Percentiles rank a stretch among this genome's conserved stretches.
Evolutionary conservation across 1,284 basidiomycete genomes (phyloP).

Genomic region (Irpex sp.): DNA sequence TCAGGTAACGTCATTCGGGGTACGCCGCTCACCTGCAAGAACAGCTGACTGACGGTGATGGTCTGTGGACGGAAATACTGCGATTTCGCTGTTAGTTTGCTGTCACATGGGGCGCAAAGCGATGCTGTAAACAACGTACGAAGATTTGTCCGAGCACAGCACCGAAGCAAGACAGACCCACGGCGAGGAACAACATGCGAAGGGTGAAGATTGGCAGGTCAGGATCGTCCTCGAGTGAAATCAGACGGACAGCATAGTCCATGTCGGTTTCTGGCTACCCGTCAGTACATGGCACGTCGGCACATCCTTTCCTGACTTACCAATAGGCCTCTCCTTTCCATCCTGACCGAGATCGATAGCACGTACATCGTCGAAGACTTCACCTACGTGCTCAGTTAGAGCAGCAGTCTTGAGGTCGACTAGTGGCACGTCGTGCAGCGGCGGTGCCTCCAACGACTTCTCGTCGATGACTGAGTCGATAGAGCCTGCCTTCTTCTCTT

Average conservation of each 20-base stretch:
- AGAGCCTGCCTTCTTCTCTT: slow-evolving; percentile 10
- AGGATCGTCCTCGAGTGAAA: slow-evolving; percentile 59
- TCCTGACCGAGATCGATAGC: slow-evolving; percentile 34
- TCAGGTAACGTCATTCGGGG: neutral
- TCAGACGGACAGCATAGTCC: slow-evolving; percentile 45
- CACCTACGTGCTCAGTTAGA: slow-evolving; percentile 15
- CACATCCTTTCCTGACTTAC: slow-evolving; percentile 16
- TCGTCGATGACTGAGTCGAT: slow-evolving; percentile 14
- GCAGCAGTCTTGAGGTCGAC: slow-evolving; percentile 16
- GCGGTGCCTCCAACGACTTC: slow-evolving; percentile 7
- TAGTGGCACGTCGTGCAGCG: slow-evolving; percentile 4
- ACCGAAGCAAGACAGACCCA: slow-evolving; percentile 50
- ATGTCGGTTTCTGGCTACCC: slow-evolving; percentile 36
- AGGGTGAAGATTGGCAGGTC: slow-evolving; percentile 46
- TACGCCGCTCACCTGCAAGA: slow-evolving; percentile 43
- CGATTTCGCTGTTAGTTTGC: slow-evolving; percentile 8
- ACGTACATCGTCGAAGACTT: slow-evolving; percentile 34
- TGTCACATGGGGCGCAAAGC: neutral
- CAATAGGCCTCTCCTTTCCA: slow-evolving; percentile 38
- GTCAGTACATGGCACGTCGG: neutral
- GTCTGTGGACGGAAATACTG: slow-evolving; percentile 47
- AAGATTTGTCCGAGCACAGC: slow-evolving; percentile 58
- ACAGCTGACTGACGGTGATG: slow-evolving; percentile 51
- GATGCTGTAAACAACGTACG: slow-evolving; percentile 30
- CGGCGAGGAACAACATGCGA: slow-evolving; percentile 44